phyloP scores from a whole-genome alignment of 768 basidiomycete species.

The Kwoniella heveanensis region DNA sequence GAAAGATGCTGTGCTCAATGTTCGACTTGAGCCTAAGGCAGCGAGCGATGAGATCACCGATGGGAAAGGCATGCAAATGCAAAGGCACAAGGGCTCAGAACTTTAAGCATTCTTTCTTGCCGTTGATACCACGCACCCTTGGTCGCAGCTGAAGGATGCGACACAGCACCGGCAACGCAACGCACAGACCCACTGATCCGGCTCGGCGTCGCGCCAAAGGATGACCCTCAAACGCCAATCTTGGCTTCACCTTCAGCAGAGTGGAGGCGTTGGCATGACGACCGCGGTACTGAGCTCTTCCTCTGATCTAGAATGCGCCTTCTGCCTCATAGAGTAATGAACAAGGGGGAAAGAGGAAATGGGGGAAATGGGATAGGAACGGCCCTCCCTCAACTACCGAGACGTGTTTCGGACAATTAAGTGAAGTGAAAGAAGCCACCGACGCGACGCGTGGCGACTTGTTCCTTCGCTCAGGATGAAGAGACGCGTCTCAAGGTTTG shows the following conservation, averaged over 20 bases:
- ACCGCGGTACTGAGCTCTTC: not conserved
- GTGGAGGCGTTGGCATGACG: not conserved
- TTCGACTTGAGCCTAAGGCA: too few species aligned
- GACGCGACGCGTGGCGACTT: not conserved
- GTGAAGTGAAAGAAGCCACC: not conserved
- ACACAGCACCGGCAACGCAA: not conserved
- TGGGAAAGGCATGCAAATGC: not conserved
- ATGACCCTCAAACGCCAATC: not conserved
- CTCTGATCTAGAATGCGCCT: not conserved
- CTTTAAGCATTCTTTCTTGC: not conserved
- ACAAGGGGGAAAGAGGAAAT: not conserved
- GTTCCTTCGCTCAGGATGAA: too few species aligned
- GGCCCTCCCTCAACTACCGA: not conserved
- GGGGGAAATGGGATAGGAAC: not conserved
- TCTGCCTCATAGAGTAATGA: not conserved
- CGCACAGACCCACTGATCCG: not conserved
- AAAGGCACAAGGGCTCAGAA: not conserved
- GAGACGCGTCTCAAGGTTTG: too few species aligned
- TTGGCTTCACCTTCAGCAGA: not conserved
- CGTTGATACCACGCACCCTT: not conserved
- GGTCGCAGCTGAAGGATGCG: too few species aligned
- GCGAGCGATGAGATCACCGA: not conserved
- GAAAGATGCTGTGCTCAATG: too few species aligned
- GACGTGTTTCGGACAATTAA: not conserved
- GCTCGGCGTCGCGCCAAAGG: constrained; percentile 1